Evolutionary conservation across 2,329 filamentous ascomycete species (phyloP).

Genomic region (Geosmithia flava): DNA sequence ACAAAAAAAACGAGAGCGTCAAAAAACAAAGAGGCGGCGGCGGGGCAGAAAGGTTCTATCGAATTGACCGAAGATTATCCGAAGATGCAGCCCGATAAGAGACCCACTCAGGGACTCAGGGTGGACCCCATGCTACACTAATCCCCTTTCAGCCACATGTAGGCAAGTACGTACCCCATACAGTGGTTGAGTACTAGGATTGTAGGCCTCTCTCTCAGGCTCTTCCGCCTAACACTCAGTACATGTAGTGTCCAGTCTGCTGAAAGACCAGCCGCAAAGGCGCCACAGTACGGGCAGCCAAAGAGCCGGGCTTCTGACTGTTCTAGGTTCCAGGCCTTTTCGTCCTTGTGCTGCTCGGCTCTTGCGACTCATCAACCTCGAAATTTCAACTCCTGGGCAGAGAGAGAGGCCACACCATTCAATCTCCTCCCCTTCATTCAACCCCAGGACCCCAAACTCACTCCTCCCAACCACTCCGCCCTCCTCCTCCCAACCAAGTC

Average conservation of each 20-base stretch:
- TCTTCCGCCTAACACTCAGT: no score
- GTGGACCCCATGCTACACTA: constrained; percentile 17
- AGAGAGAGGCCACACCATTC: constrained; percentile 8
- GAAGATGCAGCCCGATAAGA: constrained; percentile 2
- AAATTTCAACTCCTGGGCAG: constrained; percentile 29
- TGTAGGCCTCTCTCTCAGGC: no score
- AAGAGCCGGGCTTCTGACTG: neutral
- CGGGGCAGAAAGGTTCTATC: neutral
- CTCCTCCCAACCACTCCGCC: constrained; percentile 18
- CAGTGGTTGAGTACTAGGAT: no score
- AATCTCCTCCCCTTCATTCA: neutral
- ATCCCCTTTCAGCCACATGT: constrained; percentile 16
- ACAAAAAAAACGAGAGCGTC: neutral
- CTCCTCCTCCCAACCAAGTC: constrained; percentile 12
- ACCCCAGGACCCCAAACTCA: neutral
- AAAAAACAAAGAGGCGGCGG: neutral
- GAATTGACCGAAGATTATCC: constrained; percentile 2
- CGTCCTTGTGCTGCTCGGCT: neutral
- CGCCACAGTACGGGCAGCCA: no score
- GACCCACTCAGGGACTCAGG: constrained; percentile 9
- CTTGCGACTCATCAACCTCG: constrained; percentile 25
- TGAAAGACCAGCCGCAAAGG: no score
- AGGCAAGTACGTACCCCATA: no score
- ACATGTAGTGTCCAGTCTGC: no score
- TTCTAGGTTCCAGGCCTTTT: neutral